Base-by-base conservation (phyloP, 2,329 filamentous ascomycete genomes). In the Aspergillus niger region DNA sequence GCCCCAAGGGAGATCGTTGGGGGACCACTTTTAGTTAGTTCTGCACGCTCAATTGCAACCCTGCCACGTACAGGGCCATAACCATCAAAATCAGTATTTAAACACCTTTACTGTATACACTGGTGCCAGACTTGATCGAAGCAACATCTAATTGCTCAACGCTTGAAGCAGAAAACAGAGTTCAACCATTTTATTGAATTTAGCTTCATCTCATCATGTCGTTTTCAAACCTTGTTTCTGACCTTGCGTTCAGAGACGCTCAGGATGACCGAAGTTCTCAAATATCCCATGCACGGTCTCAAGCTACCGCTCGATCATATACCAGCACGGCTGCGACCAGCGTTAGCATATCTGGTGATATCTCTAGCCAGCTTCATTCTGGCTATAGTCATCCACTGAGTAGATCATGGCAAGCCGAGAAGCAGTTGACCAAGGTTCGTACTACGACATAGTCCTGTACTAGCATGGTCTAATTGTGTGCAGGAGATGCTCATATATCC, bases 401-500 rank as follows among this genome's bases (percentile, higher is more conserved):
- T 59, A 84, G 91, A 66, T 85, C 88, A 69, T 95, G 91, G 91
- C 91, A 95, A 76, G 88, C 90, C 36, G 91, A 94, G 80, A 85
- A 90, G 67, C 91, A 94, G 79, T 82, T 95, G 74, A 94, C 91
- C 64, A 94, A 94, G 87, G 91, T 91, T 68, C 59, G 82, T 70
- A 58, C 43, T 51, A 8, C 32, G 20, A 28, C 22, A n/a, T 6
- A 56, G 8, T 20, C 38, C 22, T 43, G 17, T 39, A 17, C n/a
- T 39, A 15, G 38, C 36, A 36, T 47, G 61, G 28, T 51, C 52
- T 61, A 44, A 47, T 22, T 49, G 5, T 8, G 22, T 11, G 8
- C 59, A 97, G 92, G 95, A 93, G 39, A 98, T 98, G 95, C 89
- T 99, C 71, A 97, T 99, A 72, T 98, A 96, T 79, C 95, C 95